Conservation (phyloP, 352 stramenopile species). For the Pythium angustatum region DNA sequence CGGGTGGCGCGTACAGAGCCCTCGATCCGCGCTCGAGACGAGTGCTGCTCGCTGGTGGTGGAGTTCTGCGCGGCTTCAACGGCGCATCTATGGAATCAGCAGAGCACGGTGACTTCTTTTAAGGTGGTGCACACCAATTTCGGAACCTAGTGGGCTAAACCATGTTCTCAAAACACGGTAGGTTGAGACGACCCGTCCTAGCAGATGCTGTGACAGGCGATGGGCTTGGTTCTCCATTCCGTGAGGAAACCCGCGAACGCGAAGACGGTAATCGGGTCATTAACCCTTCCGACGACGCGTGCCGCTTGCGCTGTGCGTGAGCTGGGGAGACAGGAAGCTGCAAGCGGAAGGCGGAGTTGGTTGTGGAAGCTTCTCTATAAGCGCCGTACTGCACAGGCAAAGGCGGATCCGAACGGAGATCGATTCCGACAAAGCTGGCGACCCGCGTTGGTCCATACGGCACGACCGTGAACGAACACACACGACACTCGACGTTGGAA, state of each 20-base stretch:
- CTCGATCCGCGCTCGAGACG: too few relatives aligned
- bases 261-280: conserved; percentile 13
- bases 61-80: conserved; percentile 16
- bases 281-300: background rate
- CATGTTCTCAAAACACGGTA: conserved; percentile 33
- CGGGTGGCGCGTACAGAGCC: too few relatives aligned
- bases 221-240: conserved; percentile 8
- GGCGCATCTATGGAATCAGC: background rate
- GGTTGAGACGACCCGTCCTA: background rate
- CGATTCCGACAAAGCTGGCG: background rate
- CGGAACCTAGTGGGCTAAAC: background rate
- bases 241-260: conserved; percentile 14
- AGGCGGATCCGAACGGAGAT: background rate
- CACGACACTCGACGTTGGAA: background rate
- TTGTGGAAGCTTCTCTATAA: background rate
- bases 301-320: too few relatives aligned
- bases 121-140: conserved; percentile 13
- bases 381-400: background rate
- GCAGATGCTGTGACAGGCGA: conserved; percentile 31
- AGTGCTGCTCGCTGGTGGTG: too few relatives aligned
- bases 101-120: conserved; percentile 14
- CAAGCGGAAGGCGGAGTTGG: background rate
- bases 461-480: conserved; percentile 1
- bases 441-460: too few relatives aligned
- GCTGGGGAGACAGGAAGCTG: conserved; percentile 6